Conservation (phyloP, 257 asterid species). For the Lithospermum erythrorhizon region DNA sequence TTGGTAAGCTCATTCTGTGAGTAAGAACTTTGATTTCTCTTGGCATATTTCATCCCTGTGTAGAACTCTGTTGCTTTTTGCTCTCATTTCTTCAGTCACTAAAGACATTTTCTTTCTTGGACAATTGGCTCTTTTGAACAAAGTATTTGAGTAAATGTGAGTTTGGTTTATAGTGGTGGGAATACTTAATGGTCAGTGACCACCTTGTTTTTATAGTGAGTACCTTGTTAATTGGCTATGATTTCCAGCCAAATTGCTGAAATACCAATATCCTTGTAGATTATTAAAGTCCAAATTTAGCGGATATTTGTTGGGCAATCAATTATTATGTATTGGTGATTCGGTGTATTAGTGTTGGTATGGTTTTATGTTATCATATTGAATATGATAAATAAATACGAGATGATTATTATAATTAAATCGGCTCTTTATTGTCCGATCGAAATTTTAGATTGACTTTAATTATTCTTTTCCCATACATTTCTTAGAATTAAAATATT, state of each 20-base stretch:
- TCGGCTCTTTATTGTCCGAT: too few species aligned
- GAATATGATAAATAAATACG: too few species aligned
- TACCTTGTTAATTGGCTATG: background rate
- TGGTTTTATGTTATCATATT: too few species aligned
- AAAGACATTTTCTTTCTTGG: constrained; percentile 16
- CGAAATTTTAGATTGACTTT: too few species aligned
- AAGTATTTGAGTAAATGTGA: background rate
- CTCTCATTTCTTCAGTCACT: constrained; percentile 43
- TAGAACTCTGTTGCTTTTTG: constrained; percentile 42
- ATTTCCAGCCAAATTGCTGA: background rate
- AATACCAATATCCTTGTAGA: background rate
- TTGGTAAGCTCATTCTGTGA: constrained; percentile 44
- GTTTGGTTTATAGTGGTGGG: too few species aligned
- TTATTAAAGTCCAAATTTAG: background rate
- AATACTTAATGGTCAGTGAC: background rate
- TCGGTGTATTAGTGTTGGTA: too few species aligned
- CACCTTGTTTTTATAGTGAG: constrained; percentile 1
- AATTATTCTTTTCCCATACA: too few species aligned
- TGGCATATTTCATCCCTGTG: constrained; percentile 45
- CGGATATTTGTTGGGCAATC: background rate
- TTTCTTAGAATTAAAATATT: too few species aligned
- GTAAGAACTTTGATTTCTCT: constrained; percentile 37
- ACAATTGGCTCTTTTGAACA: background rate
- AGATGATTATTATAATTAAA: too few species aligned
- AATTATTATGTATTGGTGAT: background rate